These are phyloP conservation scores for Fusarium virguliforme DNA, from an alignment of 2,329 filamentous ascomycete genomes.

Conservation along the genomic window DNA sequence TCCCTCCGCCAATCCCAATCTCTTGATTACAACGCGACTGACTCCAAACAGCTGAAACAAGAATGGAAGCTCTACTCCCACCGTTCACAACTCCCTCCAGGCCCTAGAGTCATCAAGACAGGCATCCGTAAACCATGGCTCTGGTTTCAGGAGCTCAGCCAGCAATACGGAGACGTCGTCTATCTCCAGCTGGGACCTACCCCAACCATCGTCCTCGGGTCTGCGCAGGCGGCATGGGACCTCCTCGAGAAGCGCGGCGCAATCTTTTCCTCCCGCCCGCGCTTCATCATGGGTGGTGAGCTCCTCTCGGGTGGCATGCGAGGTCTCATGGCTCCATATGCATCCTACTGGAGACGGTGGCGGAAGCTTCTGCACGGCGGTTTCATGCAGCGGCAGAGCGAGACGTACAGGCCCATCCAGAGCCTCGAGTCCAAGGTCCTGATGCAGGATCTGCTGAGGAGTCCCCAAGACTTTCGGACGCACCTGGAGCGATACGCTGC, in stretches of 20 bases:
- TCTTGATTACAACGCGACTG: constrained; percentile 12
- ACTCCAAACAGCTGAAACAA: constrained; percentile 53
- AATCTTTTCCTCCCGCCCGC: constrained; percentile 62
- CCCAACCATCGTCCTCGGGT: constrained; percentile 61
- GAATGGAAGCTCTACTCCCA: constrained; percentile 59
- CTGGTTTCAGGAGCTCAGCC: constrained; percentile 60
- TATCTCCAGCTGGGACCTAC: constrained; percentile 62
- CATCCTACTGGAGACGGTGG: constrained; percentile 61
- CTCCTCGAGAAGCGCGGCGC: constrained; percentile 62
- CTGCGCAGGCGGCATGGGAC: constrained; percentile 61
- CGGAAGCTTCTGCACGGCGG: constrained; percentile 61
- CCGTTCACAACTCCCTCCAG: constrained; percentile 58
- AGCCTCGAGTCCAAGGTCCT: constrained; percentile 60
- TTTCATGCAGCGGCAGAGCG: constrained; percentile 62
- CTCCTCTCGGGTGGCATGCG: constrained; percentile 60
- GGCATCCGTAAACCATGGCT: constrained; percentile 61
- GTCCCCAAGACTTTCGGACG: constrained; percentile 50
- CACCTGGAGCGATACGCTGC: constrained; percentile 54
- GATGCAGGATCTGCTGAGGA: constrained; percentile 57
- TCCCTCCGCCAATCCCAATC: neutral
- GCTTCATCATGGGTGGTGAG: constrained; percentile 64
- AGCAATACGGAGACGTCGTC: constrained; percentile 60
- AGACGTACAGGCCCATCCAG: constrained; percentile 61
- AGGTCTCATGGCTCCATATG: constrained; percentile 63
- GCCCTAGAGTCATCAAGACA: constrained; percentile 57